A percentile compares a stretch with the other conserved stretches of the same genome.
These are phyloP conservation scores for Dioscorea dumetorum DNA, from an alignment of 106 monocot genomes.

Conservation along the genomic window DNA sequence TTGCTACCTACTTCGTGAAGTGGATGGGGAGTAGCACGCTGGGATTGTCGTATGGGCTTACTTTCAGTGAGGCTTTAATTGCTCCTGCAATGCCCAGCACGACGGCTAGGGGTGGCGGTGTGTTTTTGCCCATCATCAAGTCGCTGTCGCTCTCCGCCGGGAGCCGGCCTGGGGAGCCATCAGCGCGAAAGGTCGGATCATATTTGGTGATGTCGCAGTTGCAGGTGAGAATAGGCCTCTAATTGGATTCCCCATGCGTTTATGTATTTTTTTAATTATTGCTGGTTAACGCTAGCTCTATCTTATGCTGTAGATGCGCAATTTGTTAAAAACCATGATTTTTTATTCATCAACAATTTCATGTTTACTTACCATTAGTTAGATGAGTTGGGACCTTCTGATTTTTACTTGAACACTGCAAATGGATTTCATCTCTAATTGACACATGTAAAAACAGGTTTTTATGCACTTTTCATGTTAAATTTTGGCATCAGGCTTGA, in stretches of 20 bases:
- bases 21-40: slow-evolving; percentile 89
- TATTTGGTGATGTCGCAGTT: slow-evolving; percentile 83
- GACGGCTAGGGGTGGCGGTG: slow-evolving; percentile 85
- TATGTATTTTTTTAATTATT: not conserved
- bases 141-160: slow-evolving; percentile 69
- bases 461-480: too few species aligned
- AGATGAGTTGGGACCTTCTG: too few species aligned
- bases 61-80: slow-evolving; percentile 69
- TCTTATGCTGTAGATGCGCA: too few species aligned
- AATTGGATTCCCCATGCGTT: not conserved
- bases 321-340: too few species aligned
- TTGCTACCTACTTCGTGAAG: slow-evolving; percentile 88
- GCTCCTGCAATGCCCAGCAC: slow-evolving; percentile 98
- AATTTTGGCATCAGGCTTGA: too few species aligned
- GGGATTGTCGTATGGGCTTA: slow-evolving; percentile 78
- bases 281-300: not conserved
- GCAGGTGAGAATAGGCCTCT: slow-evolving; percentile 40
- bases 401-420: too few species aligned
- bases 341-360: too few species aligned
- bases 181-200: slow-evolving; percentile 69
- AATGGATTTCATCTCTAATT: too few species aligned
- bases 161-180: slow-evolving; percentile 63
- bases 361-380: too few species aligned
- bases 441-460: too few species aligned
- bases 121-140: slow-evolving; percentile 88